Conservation (phyloP, 495 filamentous ascomycete species). For the Penicillium flavigenum region DNA sequence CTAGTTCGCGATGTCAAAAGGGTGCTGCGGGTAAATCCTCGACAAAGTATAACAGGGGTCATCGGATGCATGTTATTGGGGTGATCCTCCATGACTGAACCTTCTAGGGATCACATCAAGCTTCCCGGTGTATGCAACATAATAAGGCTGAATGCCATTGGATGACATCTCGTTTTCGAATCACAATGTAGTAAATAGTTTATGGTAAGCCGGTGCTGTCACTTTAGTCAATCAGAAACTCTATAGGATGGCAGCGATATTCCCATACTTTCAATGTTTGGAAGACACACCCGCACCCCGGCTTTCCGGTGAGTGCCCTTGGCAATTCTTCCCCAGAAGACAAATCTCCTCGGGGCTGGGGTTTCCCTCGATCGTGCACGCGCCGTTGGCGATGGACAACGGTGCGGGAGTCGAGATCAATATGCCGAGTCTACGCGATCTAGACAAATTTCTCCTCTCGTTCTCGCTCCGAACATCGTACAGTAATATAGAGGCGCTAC, state of each 20-base stretch:
- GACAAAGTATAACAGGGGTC: neutral
- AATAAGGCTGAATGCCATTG: conserved; percentile 8
- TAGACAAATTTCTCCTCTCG: neutral
- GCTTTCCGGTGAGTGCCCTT: conserved; percentile 9
- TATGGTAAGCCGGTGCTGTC: neutral
- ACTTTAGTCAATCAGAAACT: neutral
- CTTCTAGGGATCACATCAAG: conserved; percentile 7
- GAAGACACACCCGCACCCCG: conserved; percentile 6
- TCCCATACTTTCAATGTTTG: neutral
- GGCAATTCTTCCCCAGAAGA: conserved; percentile 4
- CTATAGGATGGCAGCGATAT: neutral
- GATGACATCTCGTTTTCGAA: neutral
- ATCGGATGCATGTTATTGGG: neutral
- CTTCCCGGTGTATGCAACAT: conserved; percentile 4
- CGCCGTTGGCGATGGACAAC: conserved; percentile 5
- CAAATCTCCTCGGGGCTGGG: conserved; percentile 9
- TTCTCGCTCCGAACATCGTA: neutral
- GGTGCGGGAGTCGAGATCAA: neutral
- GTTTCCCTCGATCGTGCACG: conserved; percentile 12
- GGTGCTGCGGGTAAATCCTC: neutral
- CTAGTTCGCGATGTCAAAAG: conserved; percentile 7
- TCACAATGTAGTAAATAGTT: neutral
- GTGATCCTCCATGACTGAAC: conserved; percentile 4
- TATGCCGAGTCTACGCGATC: conserved; percentile 4
- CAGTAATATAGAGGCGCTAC: neutral